These are phyloP conservation scores for Prunella vulgaris DNA, from an alignment of 257 asterid species.

Conservation along the genomic window DNA sequence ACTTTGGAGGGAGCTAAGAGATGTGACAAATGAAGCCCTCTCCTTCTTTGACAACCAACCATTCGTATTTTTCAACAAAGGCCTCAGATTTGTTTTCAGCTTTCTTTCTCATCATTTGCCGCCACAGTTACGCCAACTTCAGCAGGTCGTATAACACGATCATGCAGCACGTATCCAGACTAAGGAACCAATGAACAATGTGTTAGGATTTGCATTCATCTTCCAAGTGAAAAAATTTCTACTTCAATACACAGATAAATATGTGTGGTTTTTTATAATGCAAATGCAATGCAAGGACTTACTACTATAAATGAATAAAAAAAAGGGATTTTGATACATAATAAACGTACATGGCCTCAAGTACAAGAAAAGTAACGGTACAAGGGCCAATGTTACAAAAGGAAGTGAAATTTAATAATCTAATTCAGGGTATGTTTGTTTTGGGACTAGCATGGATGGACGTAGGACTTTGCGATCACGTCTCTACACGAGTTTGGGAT, in stretches of 20 bases:
- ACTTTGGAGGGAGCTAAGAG: not conserved
- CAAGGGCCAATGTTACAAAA: not conserved
- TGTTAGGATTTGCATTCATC: not conserved
- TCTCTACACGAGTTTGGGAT: too few species aligned
- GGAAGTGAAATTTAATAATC: not conserved
- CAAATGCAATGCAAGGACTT: not conserved
- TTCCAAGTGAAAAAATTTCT: not conserved
- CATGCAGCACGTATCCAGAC: conserved; percentile 72
- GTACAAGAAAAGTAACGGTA: not conserved
- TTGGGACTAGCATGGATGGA: too few species aligned
- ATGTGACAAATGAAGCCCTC: not conserved
- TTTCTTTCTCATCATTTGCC: conserved; percentile 26
- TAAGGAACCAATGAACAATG: not conserved
- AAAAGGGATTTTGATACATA: not conserved
- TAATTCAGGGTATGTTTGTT: too few species aligned
- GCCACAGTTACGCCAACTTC: conserved; percentile 81
- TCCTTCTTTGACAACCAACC: not conserved
- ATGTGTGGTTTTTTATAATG: not conserved
- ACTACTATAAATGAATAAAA: too few species aligned
- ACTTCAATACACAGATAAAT: not conserved
- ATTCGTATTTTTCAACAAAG: conserved; percentile 9
- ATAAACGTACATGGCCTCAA: not conserved
- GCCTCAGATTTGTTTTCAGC: conserved; percentile 29
- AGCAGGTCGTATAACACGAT: conserved; percentile 80
- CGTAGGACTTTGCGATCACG: too few species aligned